Conservation (phyloP, 768 basidiomycete species). For the Amanita molliuscula region DNA sequence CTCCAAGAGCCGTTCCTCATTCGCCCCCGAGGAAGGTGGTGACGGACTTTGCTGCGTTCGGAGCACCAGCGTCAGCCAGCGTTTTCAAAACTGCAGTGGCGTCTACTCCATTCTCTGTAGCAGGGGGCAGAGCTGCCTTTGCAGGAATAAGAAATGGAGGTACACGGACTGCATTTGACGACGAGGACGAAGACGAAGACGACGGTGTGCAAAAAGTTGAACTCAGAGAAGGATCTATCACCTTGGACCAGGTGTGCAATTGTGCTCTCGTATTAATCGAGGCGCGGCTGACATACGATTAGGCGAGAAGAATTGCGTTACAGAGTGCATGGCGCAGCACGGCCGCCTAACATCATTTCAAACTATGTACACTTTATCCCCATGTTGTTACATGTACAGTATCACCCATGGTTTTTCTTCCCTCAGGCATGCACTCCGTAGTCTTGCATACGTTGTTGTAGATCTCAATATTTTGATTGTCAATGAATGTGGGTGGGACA, state of each 20-base stretch:
- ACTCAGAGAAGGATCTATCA: conserved; percentile 76
- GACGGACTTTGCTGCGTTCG: conserved; percentile 80
- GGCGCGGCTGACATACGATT: conserved; percentile 2
- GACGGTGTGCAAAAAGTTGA: conserved; percentile 64
- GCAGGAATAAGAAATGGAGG: conserved; percentile 53
- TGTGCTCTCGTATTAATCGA: not conserved
- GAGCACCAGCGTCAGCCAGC: conserved; percentile 61
- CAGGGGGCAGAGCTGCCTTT: conserved; percentile 77
- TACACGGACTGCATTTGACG: conserved; percentile 28
- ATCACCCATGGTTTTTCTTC: conserved; percentile 3
- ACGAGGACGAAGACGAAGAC: conserved; percentile 69
- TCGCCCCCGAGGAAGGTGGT: conserved; percentile 85
- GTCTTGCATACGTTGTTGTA: conserved; percentile 7
- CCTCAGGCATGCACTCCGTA: not conserved
- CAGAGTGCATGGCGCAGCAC: conserved; percentile 83
- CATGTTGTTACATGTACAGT: conserved; percentile 10
- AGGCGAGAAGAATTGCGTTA: conserved; percentile 81
- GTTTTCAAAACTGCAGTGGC: conserved; percentile 81
- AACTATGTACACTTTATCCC: not conserved
- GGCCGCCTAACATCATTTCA: conserved; percentile 29
- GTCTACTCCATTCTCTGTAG: conserved; percentile 69
- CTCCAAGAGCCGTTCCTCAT: conserved; percentile 23
- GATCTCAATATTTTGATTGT: conserved; percentile 8
- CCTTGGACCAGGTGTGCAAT: conserved; percentile 72
- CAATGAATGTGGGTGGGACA: not conserved